Evolutionary conservation across 345 rosid species (phyloP).

Genomic region (Trapa incisa): DNA sequence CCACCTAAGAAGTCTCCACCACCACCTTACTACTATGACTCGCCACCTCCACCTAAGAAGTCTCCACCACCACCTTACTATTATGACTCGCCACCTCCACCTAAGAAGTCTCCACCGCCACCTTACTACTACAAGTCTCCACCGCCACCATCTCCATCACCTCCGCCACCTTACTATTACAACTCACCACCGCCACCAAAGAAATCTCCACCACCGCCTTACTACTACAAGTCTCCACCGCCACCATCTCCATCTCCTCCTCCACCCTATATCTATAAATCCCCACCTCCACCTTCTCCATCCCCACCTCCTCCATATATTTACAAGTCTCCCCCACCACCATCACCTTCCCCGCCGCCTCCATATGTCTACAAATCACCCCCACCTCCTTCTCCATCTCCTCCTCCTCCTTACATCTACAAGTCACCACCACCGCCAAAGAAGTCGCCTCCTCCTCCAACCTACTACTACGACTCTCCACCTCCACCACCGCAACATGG

Average conservation of each 20-base stretch:
- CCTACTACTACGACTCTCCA: neutral
- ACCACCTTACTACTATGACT: slow-evolving; percentile 7
- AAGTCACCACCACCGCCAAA: slow-evolving; percentile 10
- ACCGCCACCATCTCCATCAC: neutral
- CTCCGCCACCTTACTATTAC: neutral
- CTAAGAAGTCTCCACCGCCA: neutral
- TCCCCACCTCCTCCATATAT: neutral
- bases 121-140: neutral
- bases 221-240: too few relatives aligned
- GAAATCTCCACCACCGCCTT: too few relatives aligned
- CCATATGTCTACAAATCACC: neutral
- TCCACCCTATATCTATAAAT: too few relatives aligned
- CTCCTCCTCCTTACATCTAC: slow-evolving; percentile 10
- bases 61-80: slow-evolving; percentile 7
- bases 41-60: slow-evolving; percentile 6
- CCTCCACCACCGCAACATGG: too few relatives aligned
- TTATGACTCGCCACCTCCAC: neutral
- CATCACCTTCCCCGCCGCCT: neutral
- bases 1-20: slow-evolving; percentile 7
- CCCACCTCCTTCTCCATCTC: neutral
- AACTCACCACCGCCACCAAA: neutral
- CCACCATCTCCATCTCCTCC: too few relatives aligned
- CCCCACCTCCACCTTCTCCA: neutral
- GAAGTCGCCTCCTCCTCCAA: slow-evolving; percentile 8
- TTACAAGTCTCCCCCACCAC: neutral